These are phyloP conservation scores for Kazachstania martiniae DNA, from an alignment of 805 yeast species.

Conservation along the genomic window DNA sequence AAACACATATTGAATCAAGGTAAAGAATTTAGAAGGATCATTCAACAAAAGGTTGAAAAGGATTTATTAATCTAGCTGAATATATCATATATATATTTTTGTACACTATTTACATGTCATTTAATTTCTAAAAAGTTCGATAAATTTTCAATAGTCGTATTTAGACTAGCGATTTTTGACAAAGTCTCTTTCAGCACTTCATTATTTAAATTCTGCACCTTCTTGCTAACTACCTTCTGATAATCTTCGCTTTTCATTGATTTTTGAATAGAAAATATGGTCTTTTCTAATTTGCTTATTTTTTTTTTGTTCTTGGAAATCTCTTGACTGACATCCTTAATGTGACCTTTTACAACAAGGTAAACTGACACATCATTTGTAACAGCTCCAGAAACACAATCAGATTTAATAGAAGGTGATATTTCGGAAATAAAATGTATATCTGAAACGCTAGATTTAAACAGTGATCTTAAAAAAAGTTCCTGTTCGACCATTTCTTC, in stretches of 20 bases:
- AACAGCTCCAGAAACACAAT: constrained; percentile 78
- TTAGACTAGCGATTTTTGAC: constrained; percentile 83
- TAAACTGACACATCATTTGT: constrained; percentile 72
- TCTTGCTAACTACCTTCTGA: constrained; percentile 52
- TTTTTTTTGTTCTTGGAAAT: constrained; percentile 69
- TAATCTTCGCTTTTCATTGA: constrained; percentile 62
- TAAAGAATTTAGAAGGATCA: constrained; percentile 34
- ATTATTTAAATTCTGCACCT: constrained; percentile 33
- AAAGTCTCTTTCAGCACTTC: constrained; percentile 52
- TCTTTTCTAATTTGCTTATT: constrained; percentile 50
- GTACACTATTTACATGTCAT: constrained; percentile 55
- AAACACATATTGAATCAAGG: constrained; percentile 36
- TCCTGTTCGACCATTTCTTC: constrained; percentile 59
- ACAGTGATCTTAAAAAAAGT: not conserved
- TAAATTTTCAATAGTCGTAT: no score
- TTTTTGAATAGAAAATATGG: constrained; percentile 52
- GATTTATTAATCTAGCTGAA: not conserved
- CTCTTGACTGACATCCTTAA: constrained; percentile 75
- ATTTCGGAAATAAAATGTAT: no score
- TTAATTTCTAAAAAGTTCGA: no score
- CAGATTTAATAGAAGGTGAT: no score
- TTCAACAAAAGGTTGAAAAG: constrained; percentile 35
- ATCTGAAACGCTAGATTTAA: not conserved
- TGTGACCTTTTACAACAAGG: constrained; percentile 83
- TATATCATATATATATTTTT: constrained; percentile 1